phyloP scores from a whole-genome alignment of 305 asterid species.

The Nicotiana rustica region DNA sequence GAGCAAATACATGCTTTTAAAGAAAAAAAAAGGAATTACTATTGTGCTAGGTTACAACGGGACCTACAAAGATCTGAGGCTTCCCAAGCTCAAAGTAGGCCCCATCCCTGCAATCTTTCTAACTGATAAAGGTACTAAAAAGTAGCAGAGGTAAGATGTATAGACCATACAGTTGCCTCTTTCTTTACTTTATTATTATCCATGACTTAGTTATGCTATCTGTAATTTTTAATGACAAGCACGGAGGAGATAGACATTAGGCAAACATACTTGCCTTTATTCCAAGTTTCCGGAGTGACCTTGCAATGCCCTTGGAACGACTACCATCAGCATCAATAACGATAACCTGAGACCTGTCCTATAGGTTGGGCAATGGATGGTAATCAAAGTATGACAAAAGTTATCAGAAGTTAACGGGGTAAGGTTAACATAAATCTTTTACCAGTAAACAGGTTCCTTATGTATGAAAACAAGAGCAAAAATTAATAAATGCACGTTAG shows the following conservation, averaged over 20 bases:
- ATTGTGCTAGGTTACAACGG: conserved; percentile 5
- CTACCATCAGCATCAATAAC: conserved; percentile 91
- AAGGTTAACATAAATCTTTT: conserved; percentile 14
- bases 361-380: conserved; percentile 25
- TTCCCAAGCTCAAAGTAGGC: conserved; percentile 9
- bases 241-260: conserved; percentile 14
- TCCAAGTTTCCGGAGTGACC: conserved; percentile 87
- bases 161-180: conserved; percentile 29
- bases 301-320: conserved; percentile 81
- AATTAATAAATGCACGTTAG: background rate
- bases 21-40: conserved; percentile 7
- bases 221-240: conserved; percentile 23
- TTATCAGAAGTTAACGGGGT: conserved; percentile 1
- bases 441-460: conserved; percentile 8
- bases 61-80: conserved; percentile 5
- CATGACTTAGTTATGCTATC: conserved; percentile 21
- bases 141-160: conserved; percentile 2
- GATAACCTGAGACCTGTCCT: conserved; percentile 86
- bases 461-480: conserved; percentile 26
- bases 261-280: conserved; percentile 64
- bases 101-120: conserved; percentile 5
- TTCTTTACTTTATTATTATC: conserved; percentile 30
- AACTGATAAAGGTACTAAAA: conserved; percentile 24
- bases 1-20: background rate
- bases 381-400: conserved; percentile 19